These are phyloP conservation scores for Decorospora gaudefroyi DNA, from an alignment of 2,329 filamentous ascomycete genomes.

Conservation along the genomic window DNA sequence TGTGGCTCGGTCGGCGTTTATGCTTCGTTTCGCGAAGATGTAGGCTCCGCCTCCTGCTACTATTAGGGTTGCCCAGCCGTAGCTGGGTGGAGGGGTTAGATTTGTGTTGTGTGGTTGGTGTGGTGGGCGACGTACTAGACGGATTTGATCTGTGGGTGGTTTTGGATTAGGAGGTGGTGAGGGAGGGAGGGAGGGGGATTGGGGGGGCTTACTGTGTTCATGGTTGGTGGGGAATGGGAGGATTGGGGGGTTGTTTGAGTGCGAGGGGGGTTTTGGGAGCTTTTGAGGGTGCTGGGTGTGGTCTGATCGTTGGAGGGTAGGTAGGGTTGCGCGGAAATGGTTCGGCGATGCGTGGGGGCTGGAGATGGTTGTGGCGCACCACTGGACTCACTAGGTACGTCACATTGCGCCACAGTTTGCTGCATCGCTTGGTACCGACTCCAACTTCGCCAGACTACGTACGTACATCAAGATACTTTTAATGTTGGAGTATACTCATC, in stretches of 20 bases:
- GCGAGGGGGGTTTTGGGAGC: constrained; percentile 23
- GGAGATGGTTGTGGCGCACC: no score
- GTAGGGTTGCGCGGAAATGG: constrained; percentile 17
- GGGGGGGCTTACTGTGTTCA: constrained; percentile 57
- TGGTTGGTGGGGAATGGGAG: constrained; percentile 29
- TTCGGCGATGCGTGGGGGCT: constrained; percentile 13
- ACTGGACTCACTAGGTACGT: no score
- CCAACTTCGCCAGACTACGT: no score
- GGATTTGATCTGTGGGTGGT: constrained; percentile 56
- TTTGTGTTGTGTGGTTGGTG: neutral
- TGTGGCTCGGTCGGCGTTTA: constrained; percentile 85
- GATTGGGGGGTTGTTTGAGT: constrained; percentile 11
- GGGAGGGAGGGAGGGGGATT: no score
- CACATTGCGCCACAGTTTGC: no score
- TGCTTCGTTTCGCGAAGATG: constrained; percentile 91
- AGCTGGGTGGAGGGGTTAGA: constrained; percentile 58
- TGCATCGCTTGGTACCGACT: no score
- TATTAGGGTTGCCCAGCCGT: constrained; percentile 90
- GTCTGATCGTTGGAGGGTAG: constrained; percentile 32
- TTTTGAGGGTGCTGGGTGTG: constrained; percentile 35
- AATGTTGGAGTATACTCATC: no score
- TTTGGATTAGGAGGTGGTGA: neutral
- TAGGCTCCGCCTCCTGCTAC: constrained; percentile 85
- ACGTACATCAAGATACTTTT: no score
- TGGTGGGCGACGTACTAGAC: constrained; percentile 58